Evolutionary conservation across 2,329 filamentous ascomycete species (phyloP).

Genomic region (Paraconiothyrium brasiliense): DNA sequence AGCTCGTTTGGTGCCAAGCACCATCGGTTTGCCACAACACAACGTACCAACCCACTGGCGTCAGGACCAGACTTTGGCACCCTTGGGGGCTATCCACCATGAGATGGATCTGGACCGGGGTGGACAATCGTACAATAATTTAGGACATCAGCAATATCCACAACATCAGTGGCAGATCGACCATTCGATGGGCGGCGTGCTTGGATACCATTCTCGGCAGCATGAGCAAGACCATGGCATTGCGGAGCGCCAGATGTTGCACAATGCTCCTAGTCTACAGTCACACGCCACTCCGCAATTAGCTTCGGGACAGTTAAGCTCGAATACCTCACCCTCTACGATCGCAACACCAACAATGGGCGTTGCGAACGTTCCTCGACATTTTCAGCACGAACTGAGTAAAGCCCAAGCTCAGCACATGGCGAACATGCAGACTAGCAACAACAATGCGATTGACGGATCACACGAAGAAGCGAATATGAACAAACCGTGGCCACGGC

Average conservation of each 20-base stretch:
- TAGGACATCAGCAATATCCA: background rate
- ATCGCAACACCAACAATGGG: constrained; percentile 18
- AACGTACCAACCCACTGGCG: constrained; percentile 6
- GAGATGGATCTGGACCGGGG: background rate
- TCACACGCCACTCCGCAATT: constrained; percentile 9
- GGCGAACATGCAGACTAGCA: background rate
- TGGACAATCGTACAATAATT: background rate
- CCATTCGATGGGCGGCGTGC: background rate
- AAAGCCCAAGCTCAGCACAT: background rate
- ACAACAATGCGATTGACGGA: background rate
- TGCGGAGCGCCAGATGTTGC: background rate
- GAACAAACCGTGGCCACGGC: background rate
- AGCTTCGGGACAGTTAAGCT: constrained; percentile 5
- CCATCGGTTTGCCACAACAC: background rate
- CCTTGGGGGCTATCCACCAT: background rate
- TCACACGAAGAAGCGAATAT: background rate
- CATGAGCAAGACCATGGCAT: background rate
- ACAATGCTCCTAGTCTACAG: constrained; percentile 1
- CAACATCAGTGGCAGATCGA: background rate
- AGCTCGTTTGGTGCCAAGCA: background rate
- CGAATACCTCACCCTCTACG: constrained; percentile 15
- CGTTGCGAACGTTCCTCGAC: background rate
- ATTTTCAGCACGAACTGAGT: background rate
- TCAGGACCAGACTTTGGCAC: background rate
- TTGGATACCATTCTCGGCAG: background rate